A percentile compares a stretch with the other conserved stretches of the same genome.
Evolutionary conservation across 73 alveolate genomes (phyloP).

Genomic region (Loxodes magnus): DNA sequence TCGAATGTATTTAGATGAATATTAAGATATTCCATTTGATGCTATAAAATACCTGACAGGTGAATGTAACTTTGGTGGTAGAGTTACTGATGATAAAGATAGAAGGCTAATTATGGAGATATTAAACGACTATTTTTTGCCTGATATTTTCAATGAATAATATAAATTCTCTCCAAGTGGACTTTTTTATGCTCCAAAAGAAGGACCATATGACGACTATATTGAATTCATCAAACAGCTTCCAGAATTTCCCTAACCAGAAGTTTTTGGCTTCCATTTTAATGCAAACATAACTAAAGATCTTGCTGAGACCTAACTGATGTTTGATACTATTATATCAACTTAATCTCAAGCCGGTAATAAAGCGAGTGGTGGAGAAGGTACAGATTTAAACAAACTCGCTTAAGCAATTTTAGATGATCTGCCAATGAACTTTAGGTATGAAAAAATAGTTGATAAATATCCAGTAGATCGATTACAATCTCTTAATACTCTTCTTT

Average conservation of each 20-base stretch:
- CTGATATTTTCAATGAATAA: conserved; percentile 66
- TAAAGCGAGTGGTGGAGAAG: conserved; percentile 61
- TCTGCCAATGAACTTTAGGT: conserved; percentile 84
- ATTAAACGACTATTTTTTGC: conserved; percentile 82
- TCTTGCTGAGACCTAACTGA: conserved; percentile 85
- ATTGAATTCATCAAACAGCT: conserved; percentile 79
- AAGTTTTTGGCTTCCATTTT: conserved; percentile 98
- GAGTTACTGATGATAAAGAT: conserved; percentile 99
- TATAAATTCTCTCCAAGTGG: conserved; percentile 79
- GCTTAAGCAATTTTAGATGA: conserved; percentile 75
- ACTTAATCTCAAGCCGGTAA: conserved; percentile 73
- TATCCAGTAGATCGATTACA: conserved; percentile 97
- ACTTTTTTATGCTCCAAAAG: conserved; percentile 83
- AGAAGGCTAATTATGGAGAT: conserved; percentile 91
- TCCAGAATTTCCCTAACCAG: conserved; percentile 95
- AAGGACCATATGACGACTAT: conserved; percentile 83
- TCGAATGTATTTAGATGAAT: conserved; percentile 95
- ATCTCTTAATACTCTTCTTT: conserved; percentile 97
- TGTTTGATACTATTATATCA: conserved; percentile 37
- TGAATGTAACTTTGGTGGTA: conserved; percentile 99
- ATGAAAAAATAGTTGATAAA: conserved; percentile 71
- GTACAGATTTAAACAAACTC: conserved; percentile 63
- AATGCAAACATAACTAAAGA: conserved; percentile 99
- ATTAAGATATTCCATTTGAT: conserved; percentile 94
- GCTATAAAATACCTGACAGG: conserved; percentile 98